Evolutionary conservation across 2,329 filamentous ascomycete genomes (phyloP).

Genomic region (Beauveria sp.): DNA sequence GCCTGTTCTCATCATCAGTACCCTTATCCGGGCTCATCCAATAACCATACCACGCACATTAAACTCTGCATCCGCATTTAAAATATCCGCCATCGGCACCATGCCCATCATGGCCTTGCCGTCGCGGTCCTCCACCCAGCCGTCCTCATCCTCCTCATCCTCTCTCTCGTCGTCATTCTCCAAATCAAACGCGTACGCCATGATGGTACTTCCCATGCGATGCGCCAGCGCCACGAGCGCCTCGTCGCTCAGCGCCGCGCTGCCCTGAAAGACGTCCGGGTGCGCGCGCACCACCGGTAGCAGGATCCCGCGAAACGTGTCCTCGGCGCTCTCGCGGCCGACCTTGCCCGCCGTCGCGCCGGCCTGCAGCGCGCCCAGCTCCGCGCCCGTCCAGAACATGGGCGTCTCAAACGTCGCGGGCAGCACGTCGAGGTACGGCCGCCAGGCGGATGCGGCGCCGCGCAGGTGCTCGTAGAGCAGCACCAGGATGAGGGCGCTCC

Average conservation of each 20-base stretch:
- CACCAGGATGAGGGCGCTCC: conserved; percentile 60
- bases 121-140: conserved; percentile 58
- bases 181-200: conserved; percentile 89
- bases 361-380: conserved; percentile 66
- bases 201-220: conserved; percentile 78
- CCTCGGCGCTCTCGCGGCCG: conserved; percentile 63
- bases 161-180: conserved; percentile 48
- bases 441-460: conserved; percentile 59
- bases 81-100: conserved; percentile 83
- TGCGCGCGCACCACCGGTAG: conserved; percentile 42
- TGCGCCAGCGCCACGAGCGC: conserved; percentile 53
- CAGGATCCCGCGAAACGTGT: conserved; percentile 53
- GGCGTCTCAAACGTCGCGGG: conserved; percentile 69
- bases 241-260: conserved; percentile 30
- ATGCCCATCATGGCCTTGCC: conserved; percentile 63
- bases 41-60: conserved; percentile 47
- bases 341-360: conserved; percentile 72
- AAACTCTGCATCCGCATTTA: conserved; percentile 84
- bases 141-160: conserved; percentile 47
- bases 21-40: too few species aligned
- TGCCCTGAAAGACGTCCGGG: conserved; percentile 33
- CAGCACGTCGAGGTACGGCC: conserved; percentile 68
- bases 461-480: conserved; percentile 69
- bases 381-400: conserved; percentile 76
- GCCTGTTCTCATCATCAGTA: conserved; percentile 26